phyloP scores from a whole-genome alignment of 139 green algal species.

The Nannochloris sp. region DNA sequence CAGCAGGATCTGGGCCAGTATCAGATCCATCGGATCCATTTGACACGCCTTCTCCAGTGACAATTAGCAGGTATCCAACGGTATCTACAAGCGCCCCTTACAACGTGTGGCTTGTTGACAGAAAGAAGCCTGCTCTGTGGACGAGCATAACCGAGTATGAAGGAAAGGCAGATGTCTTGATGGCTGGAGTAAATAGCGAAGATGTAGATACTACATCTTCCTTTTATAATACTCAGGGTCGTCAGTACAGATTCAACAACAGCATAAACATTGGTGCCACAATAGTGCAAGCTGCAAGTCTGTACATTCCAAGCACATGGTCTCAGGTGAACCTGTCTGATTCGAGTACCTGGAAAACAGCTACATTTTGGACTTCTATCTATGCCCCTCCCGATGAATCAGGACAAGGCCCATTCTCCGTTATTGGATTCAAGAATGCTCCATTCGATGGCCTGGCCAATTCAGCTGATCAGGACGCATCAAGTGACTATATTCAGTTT shows the following conservation, averaged over 20 bases:
- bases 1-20: neutral
- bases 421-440: conserved; percentile 1
- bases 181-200: neutral
- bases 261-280: neutral
- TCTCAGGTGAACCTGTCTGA: neutral
- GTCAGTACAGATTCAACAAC: neutral
- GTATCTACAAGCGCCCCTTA: neutral
- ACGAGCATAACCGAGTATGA: neutral
- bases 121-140: neutral
- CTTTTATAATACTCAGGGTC: neutral
- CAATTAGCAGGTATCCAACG: neutral
- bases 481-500: neutral
- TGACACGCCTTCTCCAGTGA: neutral
- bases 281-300: neutral
- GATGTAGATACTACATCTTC: conserved; percentile 1
- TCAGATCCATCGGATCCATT: neutral
- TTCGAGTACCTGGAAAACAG: conserved; percentile 2
- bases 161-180: conserved; percentile 3
- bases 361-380: conserved; percentile 1
- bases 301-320: conserved; percentile 2
- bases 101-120: neutral
- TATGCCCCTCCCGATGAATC: neutral
- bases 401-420: neutral
- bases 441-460: neutral
- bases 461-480: neutral